These are phyloP conservation scores for Scenedesmus sp. DNA, from an alignment of 163 green algal genomes.

Conservation along the genomic window DNA sequence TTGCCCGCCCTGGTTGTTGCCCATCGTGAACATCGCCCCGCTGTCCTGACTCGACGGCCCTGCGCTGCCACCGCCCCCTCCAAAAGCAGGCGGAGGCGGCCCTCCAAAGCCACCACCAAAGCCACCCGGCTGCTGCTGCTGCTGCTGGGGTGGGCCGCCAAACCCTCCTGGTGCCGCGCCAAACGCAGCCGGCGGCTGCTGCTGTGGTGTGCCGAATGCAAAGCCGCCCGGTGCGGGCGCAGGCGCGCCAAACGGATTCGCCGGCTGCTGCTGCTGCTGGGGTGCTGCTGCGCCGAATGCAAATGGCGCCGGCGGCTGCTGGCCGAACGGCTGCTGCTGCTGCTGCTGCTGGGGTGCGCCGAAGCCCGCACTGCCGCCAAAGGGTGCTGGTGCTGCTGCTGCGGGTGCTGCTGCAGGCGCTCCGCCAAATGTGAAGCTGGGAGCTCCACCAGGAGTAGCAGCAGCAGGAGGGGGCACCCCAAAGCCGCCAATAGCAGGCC, in stretches of 20 bases:
- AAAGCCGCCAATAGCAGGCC: not conserved
- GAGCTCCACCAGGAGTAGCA: not conserved
- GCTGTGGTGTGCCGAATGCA: slow-evolving; percentile 2
- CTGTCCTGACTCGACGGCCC: not conserved
- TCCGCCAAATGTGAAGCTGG: not conserved
- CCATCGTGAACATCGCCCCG: slow-evolving; percentile 4
- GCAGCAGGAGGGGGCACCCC: not conserved
- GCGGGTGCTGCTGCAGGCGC: not conserved
- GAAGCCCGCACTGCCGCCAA: not conserved
- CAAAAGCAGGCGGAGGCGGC: not conserved
- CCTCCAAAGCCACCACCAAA: not conserved
- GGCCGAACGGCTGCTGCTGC: not conserved
- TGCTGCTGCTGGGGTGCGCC: not conserved
- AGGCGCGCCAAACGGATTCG: no score
- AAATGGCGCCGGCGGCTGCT: no score
- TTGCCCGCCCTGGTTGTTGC: not conserved
- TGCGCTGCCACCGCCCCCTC: not conserved
- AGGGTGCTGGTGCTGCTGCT: not conserved
- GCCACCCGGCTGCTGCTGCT: not conserved
- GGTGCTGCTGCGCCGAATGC: not conserved
- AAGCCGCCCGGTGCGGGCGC: not conserved
- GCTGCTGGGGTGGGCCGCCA: not conserved
- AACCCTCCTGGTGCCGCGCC: no score
- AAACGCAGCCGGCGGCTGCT: not conserved
- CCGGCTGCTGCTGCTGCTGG: not conserved